Evolutionary conservation across 164 flowering plant species (phyloP).

Genomic region (Berberis vulgaris): DNA sequence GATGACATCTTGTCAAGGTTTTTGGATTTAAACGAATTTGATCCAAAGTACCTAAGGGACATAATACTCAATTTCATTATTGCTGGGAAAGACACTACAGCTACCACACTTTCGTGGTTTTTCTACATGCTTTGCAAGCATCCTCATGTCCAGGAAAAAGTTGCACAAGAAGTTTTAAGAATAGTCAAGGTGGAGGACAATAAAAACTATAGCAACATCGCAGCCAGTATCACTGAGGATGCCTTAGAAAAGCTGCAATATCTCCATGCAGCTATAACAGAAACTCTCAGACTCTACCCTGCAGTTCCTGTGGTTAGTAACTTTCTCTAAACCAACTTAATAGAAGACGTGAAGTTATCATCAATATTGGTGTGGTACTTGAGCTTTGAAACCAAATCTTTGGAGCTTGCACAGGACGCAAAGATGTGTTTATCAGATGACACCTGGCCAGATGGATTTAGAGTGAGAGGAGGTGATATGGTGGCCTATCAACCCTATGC

Average conservation of each 20-base stretch:
- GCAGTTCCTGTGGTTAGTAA: constrained; percentile 72
- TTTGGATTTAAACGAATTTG: constrained; percentile 36
- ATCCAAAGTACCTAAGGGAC: constrained; percentile 53
- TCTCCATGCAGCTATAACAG: constrained; percentile 76
- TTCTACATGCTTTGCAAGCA: constrained; percentile 58
- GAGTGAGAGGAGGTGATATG: constrained; percentile 46
- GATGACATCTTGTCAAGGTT: constrained; percentile 66
- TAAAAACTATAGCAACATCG: constrained; percentile 23
- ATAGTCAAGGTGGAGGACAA: constrained; percentile 1
- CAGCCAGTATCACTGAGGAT: constrained; percentile 38
- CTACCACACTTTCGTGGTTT: constrained; percentile 64
- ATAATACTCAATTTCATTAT: constrained; percentile 50
- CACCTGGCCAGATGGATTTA: constrained; percentile 54
- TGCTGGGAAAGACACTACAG: constrained; percentile 60
- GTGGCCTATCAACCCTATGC: constrained; percentile 46
- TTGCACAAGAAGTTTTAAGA: constrained; percentile 38
- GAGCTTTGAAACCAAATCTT: too few relatives aligned
- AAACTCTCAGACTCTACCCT: constrained; percentile 84
- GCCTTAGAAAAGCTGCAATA: constrained; percentile 68
- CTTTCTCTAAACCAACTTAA: background rate
- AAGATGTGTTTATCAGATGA: constrained; percentile 41
- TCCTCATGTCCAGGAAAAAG: constrained; percentile 49
- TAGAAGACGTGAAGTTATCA: background rate
- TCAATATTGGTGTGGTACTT: too few relatives aligned
- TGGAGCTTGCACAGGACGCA: constrained; percentile 32